Conservation (phyloP, 768 basidiomycete species). For the Naematelia encephala region DNA sequence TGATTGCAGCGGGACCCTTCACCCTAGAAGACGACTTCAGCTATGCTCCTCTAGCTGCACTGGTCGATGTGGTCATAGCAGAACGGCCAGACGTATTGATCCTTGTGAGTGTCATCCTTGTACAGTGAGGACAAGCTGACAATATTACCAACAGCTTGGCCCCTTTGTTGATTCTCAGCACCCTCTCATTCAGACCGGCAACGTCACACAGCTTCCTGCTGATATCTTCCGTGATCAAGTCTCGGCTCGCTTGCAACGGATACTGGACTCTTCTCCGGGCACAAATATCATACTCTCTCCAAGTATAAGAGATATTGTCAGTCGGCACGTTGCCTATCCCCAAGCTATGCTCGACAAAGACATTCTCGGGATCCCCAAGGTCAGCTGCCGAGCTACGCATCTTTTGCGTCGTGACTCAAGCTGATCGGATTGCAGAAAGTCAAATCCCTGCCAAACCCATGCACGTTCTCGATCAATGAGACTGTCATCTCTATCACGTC, state of each 20-base stretch:
- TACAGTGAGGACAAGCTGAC: neutral
- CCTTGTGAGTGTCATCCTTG: slow-evolving; percentile 57
- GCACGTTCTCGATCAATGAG: slow-evolving; percentile 77
- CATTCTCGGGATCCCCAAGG: slow-evolving; percentile 50
- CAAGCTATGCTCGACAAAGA: slow-evolving; percentile 57
- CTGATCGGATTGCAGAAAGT: neutral
- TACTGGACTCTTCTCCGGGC: slow-evolving; percentile 63
- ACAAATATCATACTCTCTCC: slow-evolving; percentile 77
- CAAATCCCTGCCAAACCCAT: slow-evolving; percentile 75
- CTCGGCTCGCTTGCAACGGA: slow-evolving; percentile 57
- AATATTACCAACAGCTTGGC: slow-evolving; percentile 62
- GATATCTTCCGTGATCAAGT: slow-evolving; percentile 70
- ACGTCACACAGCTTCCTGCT: slow-evolving; percentile 62
- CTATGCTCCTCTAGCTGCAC: slow-evolving; percentile 66
- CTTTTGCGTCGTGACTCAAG: neutral
- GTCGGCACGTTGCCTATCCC: slow-evolving; percentile 77
- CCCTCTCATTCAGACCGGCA: slow-evolving; percentile 69
- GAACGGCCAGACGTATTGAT: slow-evolving; percentile 72
- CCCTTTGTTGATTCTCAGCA: slow-evolving; percentile 84
- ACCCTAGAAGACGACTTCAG: slow-evolving; percentile 72
- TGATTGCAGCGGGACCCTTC: slow-evolving; percentile 80
- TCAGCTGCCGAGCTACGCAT: slow-evolving; percentile 18
- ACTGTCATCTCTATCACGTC: slow-evolving; percentile 75
- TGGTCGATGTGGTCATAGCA: slow-evolving; percentile 62
- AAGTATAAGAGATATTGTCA: slow-evolving; percentile 74